Base-by-base conservation (phyloP, 2,329 filamentous ascomycete species). In the Penicillium sp. region DNA sequence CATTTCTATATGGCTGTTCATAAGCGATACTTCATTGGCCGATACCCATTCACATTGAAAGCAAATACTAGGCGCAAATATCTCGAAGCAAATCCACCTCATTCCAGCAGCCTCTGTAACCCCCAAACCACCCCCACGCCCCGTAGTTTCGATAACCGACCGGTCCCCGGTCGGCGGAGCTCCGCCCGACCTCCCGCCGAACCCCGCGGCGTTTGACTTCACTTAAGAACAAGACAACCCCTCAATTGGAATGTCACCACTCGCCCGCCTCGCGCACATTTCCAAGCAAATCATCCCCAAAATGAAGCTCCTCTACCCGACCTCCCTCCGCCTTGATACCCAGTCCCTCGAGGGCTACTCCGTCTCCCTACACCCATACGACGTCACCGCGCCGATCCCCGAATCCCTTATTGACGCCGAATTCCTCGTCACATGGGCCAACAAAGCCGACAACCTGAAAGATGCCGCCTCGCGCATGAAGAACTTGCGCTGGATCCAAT, bases 221-320 rank as follows among this genome's bases (percentile, higher is more conserved):
- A 16, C 38, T 10, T 36, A 36, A 36, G 8, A 39, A 43, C 48
- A 49, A 43, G 39, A 53, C 16, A 21, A 36, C 47, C 38, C 24
- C 24, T 11, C 46, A 47, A 34, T 47, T 43, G 32, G 39, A 22
- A 54, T 54, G 52, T 50, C 52, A 14, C 47, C 52, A 22, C 38
- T 21, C 34, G 32, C 24, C n/a, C 52, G 52, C 13, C 42, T 54
- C 7, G 8, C 22, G 6, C 14, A 21, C 4, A 10, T 54, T 9
- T 22, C 18, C 31, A 50, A 36, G 5, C 32, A 39, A 36, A 5
- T 8, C 2, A n/a, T 24, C 11, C 21, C 36, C 52, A 60, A 24
- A 6, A 65, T 66, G 83, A 88, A 88, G 76, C 82, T 88, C 61
- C 83, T 87, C 60, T 87, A 87, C 75, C 85, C 85, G 47, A 87